Percentiles rank a stretch among this genome's conserved stretches.
phyloP scores from a whole-genome alignment of 345 rosid genomes.

The Citrus sp. region DNA sequence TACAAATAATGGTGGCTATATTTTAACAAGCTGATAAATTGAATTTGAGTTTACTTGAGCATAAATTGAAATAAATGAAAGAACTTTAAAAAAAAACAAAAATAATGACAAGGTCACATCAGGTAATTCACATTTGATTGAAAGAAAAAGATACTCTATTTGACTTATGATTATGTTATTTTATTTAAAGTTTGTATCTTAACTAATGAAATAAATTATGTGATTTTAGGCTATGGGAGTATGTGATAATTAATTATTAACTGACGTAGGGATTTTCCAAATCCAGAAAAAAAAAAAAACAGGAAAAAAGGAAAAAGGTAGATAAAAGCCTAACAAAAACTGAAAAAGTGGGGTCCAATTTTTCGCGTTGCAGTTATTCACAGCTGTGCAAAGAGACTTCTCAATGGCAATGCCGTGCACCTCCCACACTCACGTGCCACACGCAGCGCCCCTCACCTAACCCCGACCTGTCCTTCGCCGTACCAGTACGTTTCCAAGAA shows the following conservation, averaged over 20 bases:
- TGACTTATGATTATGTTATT: no score
- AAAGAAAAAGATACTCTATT: no score
- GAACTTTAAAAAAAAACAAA: background rate
- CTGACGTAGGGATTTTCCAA: no score
- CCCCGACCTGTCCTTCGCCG: constrained; percentile 37
- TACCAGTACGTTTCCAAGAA: constrained; percentile 14
- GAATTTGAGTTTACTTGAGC: background rate
- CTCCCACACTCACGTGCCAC: constrained; percentile 24
- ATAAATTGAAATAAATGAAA: background rate
- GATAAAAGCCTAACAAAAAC: background rate
- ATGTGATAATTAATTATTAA: no score
- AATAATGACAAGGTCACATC: background rate
- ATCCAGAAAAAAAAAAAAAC: background rate
- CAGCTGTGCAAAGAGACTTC: constrained; percentile 25
- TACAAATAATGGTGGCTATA: background rate
- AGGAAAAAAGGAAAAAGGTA: background rate
- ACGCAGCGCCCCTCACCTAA: constrained; percentile 17
- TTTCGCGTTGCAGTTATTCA: constrained; percentile 2
- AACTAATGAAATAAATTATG: no score
- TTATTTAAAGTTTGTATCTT: no score
- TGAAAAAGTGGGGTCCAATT: background rate
- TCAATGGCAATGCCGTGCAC: background rate
- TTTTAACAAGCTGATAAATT: background rate
- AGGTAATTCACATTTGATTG: background rate
- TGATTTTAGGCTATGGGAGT: no score